Percentiles rank a stretch among this genome's conserved stretches.
Conservation (phyloP, 75 land plant genomes). For the Cunninghamia lanceolata region DNA sequence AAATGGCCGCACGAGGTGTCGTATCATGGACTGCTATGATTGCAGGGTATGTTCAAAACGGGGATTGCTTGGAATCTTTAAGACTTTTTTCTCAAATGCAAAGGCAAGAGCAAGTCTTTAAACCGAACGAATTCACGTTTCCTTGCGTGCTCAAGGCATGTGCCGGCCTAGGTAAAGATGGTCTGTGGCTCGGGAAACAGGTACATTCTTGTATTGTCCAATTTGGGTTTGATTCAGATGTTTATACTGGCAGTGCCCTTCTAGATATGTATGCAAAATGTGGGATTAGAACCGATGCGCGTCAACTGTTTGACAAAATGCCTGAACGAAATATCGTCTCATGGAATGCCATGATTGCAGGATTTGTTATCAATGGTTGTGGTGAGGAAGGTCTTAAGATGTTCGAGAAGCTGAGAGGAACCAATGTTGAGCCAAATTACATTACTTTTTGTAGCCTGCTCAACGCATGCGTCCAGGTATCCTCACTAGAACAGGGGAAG, state of each 20-base stretch:
- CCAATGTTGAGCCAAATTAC: slow-evolving; percentile 6
- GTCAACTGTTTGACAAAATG: slow-evolving; percentile 51
- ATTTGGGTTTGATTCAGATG: slow-evolving; percentile 30
- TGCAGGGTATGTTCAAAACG: slow-evolving; percentile 27
- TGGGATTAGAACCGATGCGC: slow-evolving; percentile 49
- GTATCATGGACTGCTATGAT: slow-evolving; percentile 33
- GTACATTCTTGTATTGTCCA: slow-evolving; percentile 45
- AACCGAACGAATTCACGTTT: slow-evolving; percentile 6
- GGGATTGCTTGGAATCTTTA: slow-evolving; percentile 13
- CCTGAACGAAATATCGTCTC: slow-evolving; percentile 57
- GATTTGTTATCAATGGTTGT: slow-evolving; percentile 63
- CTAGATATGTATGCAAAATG: slow-evolving; percentile 75
- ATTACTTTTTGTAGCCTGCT: slow-evolving; percentile 12
- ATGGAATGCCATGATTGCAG: slow-evolving; percentile 77
- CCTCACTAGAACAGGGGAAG: slow-evolving; percentile 17
- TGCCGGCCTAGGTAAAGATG: neutral
- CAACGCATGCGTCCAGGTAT: slow-evolving; percentile 6
- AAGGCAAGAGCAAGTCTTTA: neutral
- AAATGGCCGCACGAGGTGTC: slow-evolving; percentile 21
- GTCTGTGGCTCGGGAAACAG: slow-evolving; percentile 34
- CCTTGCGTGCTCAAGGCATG: slow-evolving; percentile 15
- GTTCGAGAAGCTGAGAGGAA: slow-evolving; percentile 13
- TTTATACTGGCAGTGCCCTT: slow-evolving; percentile 46
- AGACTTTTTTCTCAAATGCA: slow-evolving; percentile 20
- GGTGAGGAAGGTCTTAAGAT: slow-evolving; percentile 28